phyloP scores from a whole-genome alignment of 495 filamentous ascomycete genomes.

The Thozetella sp. region DNA sequence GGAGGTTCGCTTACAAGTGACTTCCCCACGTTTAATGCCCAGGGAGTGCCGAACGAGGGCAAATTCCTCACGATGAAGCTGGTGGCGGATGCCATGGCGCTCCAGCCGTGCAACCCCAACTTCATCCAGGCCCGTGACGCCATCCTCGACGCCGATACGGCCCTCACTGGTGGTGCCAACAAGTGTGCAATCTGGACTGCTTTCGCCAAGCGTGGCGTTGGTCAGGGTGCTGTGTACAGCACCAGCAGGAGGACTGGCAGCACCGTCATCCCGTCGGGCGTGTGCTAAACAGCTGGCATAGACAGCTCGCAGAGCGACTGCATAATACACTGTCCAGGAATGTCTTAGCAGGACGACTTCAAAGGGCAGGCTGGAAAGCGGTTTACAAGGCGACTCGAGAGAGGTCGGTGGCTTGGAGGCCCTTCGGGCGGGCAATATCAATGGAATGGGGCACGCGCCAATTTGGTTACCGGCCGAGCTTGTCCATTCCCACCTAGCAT shows the following conservation, averaged over 20 bases:
- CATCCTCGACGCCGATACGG: conserved; percentile 52
- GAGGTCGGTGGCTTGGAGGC: too few species aligned
- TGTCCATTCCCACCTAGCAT: too few species aligned
- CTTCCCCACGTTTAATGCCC: conserved; percentile 40
- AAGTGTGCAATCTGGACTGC: conserved; percentile 52
- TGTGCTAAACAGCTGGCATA: conserved; percentile 19
- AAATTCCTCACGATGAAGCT: conserved; percentile 53
- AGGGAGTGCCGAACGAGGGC: conserved; percentile 50
- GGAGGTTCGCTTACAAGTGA: conserved; percentile 44
- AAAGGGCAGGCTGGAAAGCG: too few species aligned
- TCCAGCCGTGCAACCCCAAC: conserved; percentile 56
- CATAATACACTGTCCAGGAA: too few species aligned
- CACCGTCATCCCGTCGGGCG: conserved; percentile 24
- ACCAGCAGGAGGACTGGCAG: conserved; percentile 21
- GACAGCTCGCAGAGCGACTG: background rate
- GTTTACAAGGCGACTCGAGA: too few species aligned
- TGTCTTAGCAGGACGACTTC: too few species aligned
- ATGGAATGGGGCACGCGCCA: too few species aligned
- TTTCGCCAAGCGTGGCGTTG: conserved; percentile 54
- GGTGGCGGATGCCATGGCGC: conserved; percentile 51
- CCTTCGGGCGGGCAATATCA: too few species aligned
- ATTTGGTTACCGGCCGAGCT: too few species aligned
- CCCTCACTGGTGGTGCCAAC: conserved; percentile 52
- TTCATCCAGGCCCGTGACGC: conserved; percentile 52
- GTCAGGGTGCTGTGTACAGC: conserved; percentile 29